phyloP scores from a whole-genome alignment of 345 rosid genomes.

The Hevea brasiliensis region DNA sequence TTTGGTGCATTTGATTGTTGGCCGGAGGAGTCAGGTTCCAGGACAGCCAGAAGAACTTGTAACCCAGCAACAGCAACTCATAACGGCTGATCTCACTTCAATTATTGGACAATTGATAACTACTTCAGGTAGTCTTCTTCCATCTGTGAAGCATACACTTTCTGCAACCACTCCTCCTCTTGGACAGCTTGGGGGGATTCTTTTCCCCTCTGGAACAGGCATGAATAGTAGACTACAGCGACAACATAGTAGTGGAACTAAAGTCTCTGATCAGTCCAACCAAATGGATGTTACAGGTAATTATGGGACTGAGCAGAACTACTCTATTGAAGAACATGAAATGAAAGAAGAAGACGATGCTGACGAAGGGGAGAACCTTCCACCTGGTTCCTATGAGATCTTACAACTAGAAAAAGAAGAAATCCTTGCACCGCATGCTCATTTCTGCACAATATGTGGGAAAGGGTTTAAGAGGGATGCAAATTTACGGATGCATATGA shows the following conservation, averaged over 20 bases:
- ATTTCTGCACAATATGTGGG: constrained; percentile 95
- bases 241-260: constrained; percentile 38
- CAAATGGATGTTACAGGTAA: constrained; percentile 34
- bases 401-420: constrained; percentile 94
- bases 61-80: constrained; percentile 75
- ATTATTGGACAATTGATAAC: constrained; percentile 91
- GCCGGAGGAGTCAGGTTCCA: constrained; percentile 47
- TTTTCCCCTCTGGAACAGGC: constrained; percentile 43
- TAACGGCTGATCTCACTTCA: constrained; percentile 87
- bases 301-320: constrained; percentile 40
- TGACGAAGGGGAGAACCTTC: constrained; percentile 91
- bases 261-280: constrained; percentile 42
- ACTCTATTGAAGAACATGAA: constrained; percentile 65
- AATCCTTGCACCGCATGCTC: constrained; percentile 97
- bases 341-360: constrained; percentile 85
- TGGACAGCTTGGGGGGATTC: constrained; percentile 56
- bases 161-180: constrained; percentile 37
- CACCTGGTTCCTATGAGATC: constrained; percentile 91
- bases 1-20: constrained; percentile 67
- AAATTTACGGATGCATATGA: constrained; percentile 95
- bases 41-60: constrained; percentile 56
- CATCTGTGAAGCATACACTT: constrained; percentile 69
- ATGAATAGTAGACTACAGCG: constrained; percentile 39
- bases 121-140: constrained; percentile 92
- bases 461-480: constrained; percentile 98